These are phyloP conservation scores for Colletotrichum camelliae DNA, from an alignment of 2,329 filamentous ascomycete genomes.

Conservation along the genomic window DNA sequence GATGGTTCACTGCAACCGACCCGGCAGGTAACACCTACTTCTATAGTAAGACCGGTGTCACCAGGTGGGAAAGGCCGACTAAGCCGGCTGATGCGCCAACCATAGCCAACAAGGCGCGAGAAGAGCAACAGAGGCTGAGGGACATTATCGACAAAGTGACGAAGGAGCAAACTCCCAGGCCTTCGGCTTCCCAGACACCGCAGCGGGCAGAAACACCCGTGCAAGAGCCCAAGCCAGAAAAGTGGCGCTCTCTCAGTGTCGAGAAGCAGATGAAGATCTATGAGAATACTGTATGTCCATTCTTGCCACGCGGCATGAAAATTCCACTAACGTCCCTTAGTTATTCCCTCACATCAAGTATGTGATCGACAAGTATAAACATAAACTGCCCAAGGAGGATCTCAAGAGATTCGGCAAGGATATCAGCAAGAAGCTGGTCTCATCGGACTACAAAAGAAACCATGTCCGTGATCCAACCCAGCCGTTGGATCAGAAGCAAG, in stretches of 20 bases:
- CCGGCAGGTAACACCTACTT: slow-evolving; percentile 79
- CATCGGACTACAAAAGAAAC: slow-evolving; percentile 88
- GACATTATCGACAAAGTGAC: slow-evolving; percentile 87
- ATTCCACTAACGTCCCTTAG: slow-evolving; percentile 46
- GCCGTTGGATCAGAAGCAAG: slow-evolving; percentile 76
- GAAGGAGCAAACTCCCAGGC: slow-evolving; percentile 65
- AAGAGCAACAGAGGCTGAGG: slow-evolving; percentile 77
- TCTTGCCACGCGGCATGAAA: background rate
- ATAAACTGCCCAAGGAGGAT: slow-evolving; percentile 84
- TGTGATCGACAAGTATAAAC: slow-evolving; percentile 84
- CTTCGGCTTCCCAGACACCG: slow-evolving; percentile 67
- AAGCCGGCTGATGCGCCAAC: slow-evolving; percentile 69
- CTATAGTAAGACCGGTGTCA: slow-evolving; percentile 78
- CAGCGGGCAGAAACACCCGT: slow-evolving; percentile 60
- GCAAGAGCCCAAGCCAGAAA: slow-evolving; percentile 68
- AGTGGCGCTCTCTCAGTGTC: slow-evolving; percentile 70
- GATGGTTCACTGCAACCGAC: slow-evolving; percentile 83
- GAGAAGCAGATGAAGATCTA: slow-evolving; percentile 97
- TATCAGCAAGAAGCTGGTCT: slow-evolving; percentile 86
- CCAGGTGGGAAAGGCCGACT: slow-evolving; percentile 83
- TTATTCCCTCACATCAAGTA: slow-evolving; percentile 85
- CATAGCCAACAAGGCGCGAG: slow-evolving; percentile 65
- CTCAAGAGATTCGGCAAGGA: slow-evolving; percentile 68
- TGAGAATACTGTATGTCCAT: slow-evolving; percentile 79
- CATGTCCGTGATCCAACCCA: slow-evolving; percentile 81